Evolutionary conservation across 495 filamentous ascomycete genomes (phyloP).

Genomic region (Penicillium dipodomyicola): DNA sequence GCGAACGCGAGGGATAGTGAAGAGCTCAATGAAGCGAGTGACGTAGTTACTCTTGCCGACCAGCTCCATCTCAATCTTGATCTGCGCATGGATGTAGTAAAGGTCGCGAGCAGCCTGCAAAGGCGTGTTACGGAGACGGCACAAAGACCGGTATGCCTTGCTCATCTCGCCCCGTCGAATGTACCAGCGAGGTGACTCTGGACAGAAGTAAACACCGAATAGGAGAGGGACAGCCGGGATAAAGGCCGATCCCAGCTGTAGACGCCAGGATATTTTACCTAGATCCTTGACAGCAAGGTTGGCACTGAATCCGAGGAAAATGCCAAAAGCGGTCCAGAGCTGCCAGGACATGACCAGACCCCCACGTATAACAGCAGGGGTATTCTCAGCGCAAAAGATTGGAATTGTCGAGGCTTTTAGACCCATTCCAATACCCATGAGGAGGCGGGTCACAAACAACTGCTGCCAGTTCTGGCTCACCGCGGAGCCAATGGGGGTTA

Average conservation of each 20-base stretch:
- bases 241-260: conserved; percentile 65
- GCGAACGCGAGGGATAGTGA: conserved; percentile 65
- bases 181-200: conserved; percentile 69
- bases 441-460: conserved; percentile 55
- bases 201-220: conserved; percentile 61
- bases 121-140: conserved; percentile 57
- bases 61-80: conserved; percentile 51
- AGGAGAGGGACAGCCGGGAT: conserved; percentile 67
- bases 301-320: conserved; percentile 58
- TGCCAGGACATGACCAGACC: conserved; percentile 66
- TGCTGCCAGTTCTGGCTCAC: conserved; percentile 57
- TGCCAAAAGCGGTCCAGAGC: conserved; percentile 55
- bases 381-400: conserved; percentile 61
- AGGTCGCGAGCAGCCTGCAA: conserved; percentile 65
- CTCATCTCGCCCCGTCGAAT: conserved; percentile 57
- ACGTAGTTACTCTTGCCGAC: conserved; percentile 51
- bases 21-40: conserved; percentile 60
- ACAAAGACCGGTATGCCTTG: conserved; percentile 59
- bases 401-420: conserved; percentile 59
- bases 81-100: conserved; percentile 63
- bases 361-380: conserved; percentile 59
- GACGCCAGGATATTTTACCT: conserved; percentile 57
- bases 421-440: conserved; percentile 68
- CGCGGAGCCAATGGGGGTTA: conserved; percentile 56
- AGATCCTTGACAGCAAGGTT: conserved; percentile 58